Evolutionary conservation across 2,329 filamentous ascomycete species (phyloP), one percentile per base, ranked within the genome.

Genomic region (Fusarium fracticaudum): DNA sequence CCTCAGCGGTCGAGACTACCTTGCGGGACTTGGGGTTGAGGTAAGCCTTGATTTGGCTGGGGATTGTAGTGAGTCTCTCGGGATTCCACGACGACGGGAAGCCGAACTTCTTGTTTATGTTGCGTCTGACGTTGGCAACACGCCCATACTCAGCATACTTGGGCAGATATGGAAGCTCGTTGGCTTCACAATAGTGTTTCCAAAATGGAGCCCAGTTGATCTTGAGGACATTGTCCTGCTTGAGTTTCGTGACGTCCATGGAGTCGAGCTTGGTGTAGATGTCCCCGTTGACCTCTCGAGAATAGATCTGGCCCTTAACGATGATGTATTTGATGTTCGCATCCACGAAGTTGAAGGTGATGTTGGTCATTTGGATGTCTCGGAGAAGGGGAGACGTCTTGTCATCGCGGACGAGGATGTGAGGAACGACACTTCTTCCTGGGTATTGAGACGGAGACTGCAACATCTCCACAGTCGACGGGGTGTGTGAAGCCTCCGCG

Each of bases 31-130:
- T 29, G 1, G 29, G 31, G 20, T 37, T 38, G 0, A 54, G 6
- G 8, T 67, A 67, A 1, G 22, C 14, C 1, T 14, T 26, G 11
- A 67, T 51, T 5, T 51, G 15, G 1, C 18, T 18, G 0, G 64
- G 64, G 5, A 45, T 26, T 0, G 50, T 14, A 0, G 44, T 33
- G 2, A 58, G 40, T 1, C 18, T n/a, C 15, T 58, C 54, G 0
- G 54, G 54, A 4, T 58, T 58, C 20, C 31, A 58, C 1, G 40
- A 58, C 1, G n/a, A 11, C 1, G 54, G 7, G 7, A n/a, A 13
- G 0, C 54, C 54, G 0, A 58, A 47, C 40, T 47, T 31, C 14
- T 41, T n/a, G 20, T 59, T 58, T 1, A 50, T 4, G 11, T 38
- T 40, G 0, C 54, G 54, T 8, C 57, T 33, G 12, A 26, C 6